Percentiles rank a stretch among this genome's conserved stretches.
Conservation (phyloP, 805 yeast genomes). For the Gaillardinia entomophila region DNA sequence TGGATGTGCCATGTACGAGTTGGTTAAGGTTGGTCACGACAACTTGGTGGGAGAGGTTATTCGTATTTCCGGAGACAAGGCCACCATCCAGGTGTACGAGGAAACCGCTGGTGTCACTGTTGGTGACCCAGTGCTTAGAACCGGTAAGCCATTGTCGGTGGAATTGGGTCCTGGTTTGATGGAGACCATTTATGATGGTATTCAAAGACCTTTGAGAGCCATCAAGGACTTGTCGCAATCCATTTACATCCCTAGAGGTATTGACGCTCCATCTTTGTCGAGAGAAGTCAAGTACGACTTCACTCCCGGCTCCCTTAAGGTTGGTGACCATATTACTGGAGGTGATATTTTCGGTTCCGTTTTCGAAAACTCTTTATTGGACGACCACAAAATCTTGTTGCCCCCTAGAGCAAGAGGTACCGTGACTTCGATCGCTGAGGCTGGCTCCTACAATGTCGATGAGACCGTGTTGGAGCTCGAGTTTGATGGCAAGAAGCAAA, state of each 20-base stretch:
- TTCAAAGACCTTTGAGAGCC: constrained; percentile 96
- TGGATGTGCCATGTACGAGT: constrained; percentile 99
- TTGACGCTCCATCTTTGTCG: constrained; percentile 90
- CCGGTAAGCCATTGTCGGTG: constrained; percentile 98
- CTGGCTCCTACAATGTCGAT: constrained; percentile 88
- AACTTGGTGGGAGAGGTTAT: constrained; percentile 97
- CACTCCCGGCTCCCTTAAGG: constrained; percentile 70
- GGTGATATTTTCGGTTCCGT: constrained; percentile 96
- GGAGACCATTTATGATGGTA: constrained; percentile 99
- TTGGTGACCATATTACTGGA: constrained; percentile 97
- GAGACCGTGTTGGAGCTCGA: constrained; percentile 90
- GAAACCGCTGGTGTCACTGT: constrained; percentile 99
- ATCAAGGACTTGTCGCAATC: constrained; percentile 84
- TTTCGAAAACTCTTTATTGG: constrained; percentile 87
- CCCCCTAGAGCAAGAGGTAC: constrained; percentile 99
- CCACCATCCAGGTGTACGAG: constrained; percentile 98
- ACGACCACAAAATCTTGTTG: constrained; percentile 87
- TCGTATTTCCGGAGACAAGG: constrained; percentile 93
- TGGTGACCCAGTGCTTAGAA: constrained; percentile 97
- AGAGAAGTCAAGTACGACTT: constrained; percentile 82
- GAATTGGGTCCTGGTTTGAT: constrained; percentile 99
- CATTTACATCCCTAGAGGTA: constrained; percentile 98
- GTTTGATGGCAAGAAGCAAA: constrained; percentile 77
- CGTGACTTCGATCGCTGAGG: constrained; percentile 77
- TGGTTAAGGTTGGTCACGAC: constrained; percentile 97